These are phyloP conservation scores for Escovopsis sp. DNA, from an alignment of 2,329 filamentous ascomycete genomes.

Conservation along the genomic window DNA sequence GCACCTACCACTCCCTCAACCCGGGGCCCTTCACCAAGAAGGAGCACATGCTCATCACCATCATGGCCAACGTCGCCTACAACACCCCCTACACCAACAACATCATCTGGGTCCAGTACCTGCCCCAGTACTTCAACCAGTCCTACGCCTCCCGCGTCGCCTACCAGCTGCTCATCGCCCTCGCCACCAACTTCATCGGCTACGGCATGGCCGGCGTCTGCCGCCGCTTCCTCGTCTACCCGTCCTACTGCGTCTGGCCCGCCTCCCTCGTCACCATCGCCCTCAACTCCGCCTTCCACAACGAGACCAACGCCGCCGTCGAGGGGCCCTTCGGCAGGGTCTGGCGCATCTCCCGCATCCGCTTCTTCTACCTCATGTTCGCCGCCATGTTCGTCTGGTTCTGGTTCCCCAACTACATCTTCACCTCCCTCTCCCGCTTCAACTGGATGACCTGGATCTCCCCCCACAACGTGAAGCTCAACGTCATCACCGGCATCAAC, in stretches of 20 bases:
- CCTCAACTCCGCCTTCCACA: constrained; percentile 38
- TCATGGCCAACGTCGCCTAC: constrained; percentile 45
- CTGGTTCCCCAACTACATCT: constrained; percentile 42
- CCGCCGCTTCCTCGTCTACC: constrained; percentile 39
- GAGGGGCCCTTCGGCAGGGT: constrained; percentile 27
- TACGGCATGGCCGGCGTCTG: constrained; percentile 42
- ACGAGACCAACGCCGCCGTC: constrained; percentile 23
- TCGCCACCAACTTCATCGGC: constrained; percentile 43
- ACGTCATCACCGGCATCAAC: constrained; percentile 27
- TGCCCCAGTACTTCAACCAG: constrained; percentile 39
- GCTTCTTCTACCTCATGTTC: constrained; percentile 36
- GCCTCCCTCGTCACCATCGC: constrained; percentile 38
- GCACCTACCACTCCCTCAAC: constrained; percentile 33
- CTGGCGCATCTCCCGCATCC: constrained; percentile 32
- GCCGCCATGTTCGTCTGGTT: constrained; percentile 41
- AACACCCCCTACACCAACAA: constrained; percentile 38
- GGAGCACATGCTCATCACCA: constrained; percentile 45
- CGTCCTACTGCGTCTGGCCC: constrained; percentile 42
- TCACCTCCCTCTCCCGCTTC: constrained; percentile 34
- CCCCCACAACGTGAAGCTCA: constrained; percentile 27
- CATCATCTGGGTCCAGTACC: constrained; percentile 37
- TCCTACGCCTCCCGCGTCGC: constrained; percentile 33
- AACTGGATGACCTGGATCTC: constrained; percentile 43
- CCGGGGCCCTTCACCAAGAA: constrained; percentile 43
- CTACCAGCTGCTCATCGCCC: constrained; percentile 39